These are phyloP conservation scores for Phytophthora citricola DNA, from an alignment of 352 stramenopile species.

Conservation along the genomic window DNA sequence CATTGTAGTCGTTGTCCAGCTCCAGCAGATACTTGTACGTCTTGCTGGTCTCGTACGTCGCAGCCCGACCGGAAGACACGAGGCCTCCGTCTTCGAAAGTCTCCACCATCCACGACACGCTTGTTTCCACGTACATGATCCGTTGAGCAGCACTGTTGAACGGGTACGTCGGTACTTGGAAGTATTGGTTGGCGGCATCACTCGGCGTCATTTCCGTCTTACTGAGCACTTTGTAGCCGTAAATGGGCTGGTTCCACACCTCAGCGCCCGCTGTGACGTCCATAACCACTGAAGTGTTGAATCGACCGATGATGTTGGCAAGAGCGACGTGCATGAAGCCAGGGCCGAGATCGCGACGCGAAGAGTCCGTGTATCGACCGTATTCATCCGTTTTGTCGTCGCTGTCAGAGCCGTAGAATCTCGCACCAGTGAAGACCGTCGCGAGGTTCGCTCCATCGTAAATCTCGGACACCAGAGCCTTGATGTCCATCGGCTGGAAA, in stretches of 20 bases:
- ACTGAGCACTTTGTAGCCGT: slow-evolving; percentile 50
- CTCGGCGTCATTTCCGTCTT: slow-evolving; percentile 44
- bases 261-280: slow-evolving; percentile 45
- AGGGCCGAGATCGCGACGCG: slow-evolving; percentile 53
- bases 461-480: slow-evolving; percentile 49
- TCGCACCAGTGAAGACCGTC: slow-evolving; percentile 53
- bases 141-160: slow-evolving; percentile 50
- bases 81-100: slow-evolving; percentile 48
- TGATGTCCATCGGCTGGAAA: slow-evolving; percentile 60
- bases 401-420: slow-evolving; percentile 39
- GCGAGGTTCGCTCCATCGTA: slow-evolving; percentile 47
- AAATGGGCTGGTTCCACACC: slow-evolving; percentile 72
- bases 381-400: slow-evolving; percentile 45
- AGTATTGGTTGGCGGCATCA: slow-evolving; percentile 44
- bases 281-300: slow-evolving; percentile 51
- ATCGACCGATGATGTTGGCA: slow-evolving; percentile 51
- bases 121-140: slow-evolving; percentile 54
- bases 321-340: slow-evolving; percentile 60
- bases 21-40: slow-evolving; percentile 53
- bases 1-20: slow-evolving; percentile 45
- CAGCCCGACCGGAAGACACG: slow-evolving; percentile 29
- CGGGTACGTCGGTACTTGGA: slow-evolving; percentile 44
- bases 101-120: slow-evolving; percentile 55
- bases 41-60: slow-evolving; percentile 33
- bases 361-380: slow-evolving; percentile 46